Evolutionary conservation across 495 filamentous ascomycete species (phyloP).

Genomic region (Pyrenula massariospora): DNA sequence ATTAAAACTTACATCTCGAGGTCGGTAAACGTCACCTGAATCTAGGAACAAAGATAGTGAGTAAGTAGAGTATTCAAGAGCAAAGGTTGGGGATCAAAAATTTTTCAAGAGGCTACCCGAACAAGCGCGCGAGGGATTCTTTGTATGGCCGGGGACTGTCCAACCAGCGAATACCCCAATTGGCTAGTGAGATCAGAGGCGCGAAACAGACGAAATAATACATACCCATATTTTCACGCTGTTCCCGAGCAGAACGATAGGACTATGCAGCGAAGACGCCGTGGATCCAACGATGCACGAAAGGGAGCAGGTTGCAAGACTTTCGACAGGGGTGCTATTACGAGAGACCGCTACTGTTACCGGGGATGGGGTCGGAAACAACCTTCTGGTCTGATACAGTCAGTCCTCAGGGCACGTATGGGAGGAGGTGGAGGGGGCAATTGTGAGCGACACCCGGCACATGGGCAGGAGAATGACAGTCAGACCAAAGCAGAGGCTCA

Average conservation of each 20-base stretch:
- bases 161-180: background rate
- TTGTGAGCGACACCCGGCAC: background rate
- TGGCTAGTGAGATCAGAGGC: background rate
- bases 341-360: background rate
- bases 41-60: conserved; percentile 16
- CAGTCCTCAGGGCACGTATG: background rate
- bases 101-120: background rate
- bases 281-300: background rate
- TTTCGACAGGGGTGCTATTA: background rate
- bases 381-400: background rate
- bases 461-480: background rate
- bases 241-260: background rate
- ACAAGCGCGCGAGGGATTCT: background rate
- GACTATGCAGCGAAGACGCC: background rate
- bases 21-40: conserved; percentile 44
- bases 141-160: background rate
- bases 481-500: background rate
- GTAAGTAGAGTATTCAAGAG: background rate
- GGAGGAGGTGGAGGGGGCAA: background rate
- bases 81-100: background rate
- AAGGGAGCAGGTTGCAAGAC: background rate
- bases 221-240: background rate
- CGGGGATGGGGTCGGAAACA: background rate
- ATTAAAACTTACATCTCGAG: conserved; percentile 36
- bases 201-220: background rate